These are phyloP conservation scores for Sugiyamaella novakii DNA, from an alignment of 1,139 yeast genomes.

Conservation along the genomic window DNA sequence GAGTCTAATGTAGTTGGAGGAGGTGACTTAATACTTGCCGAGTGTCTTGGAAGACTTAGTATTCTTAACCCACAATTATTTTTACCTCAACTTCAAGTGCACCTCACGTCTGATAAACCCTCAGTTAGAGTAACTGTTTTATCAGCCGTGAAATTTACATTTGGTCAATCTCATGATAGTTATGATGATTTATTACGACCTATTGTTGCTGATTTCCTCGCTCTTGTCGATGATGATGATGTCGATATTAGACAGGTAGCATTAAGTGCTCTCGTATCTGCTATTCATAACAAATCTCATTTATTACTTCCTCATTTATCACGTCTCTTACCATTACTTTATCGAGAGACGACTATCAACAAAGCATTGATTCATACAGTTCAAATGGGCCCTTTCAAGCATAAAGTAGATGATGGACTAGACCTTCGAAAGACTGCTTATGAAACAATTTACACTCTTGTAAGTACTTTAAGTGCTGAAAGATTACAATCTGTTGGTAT, in stretches of 20 bases:
- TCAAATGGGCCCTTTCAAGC: constrained; percentile 88
- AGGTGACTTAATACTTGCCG: constrained; percentile 39
- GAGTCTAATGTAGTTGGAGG: constrained; percentile 9
- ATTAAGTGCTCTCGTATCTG: constrained; percentile 60
- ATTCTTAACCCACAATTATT: constrained; percentile 36
- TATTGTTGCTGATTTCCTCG: constrained; percentile 44
- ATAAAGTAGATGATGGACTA: constrained; percentile 76
- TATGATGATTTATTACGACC: constrained; percentile 39
- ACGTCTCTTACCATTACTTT: constrained; percentile 55
- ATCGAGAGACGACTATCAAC: constrained; percentile 58
- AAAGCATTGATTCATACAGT: constrained; percentile 63
- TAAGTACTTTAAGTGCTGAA: constrained; percentile 36
- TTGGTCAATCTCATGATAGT: constrained; percentile 35
- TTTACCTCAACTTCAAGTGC: constrained; percentile 35
- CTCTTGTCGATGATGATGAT: constrained; percentile 40
- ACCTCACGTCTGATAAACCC: constrained; percentile 32
- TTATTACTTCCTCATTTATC: constrained; percentile 53
- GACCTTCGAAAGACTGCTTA: constrained; percentile 73
- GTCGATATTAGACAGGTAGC: constrained; percentile 52
- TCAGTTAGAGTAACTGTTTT: constrained; percentile 38
- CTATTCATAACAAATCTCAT: constrained; percentile 60
- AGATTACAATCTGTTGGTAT: constrained; percentile 37
- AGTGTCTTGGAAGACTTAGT: constrained; percentile 44
- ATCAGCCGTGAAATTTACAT: constrained; percentile 44
- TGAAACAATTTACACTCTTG: constrained; percentile 65